Conservation (phyloP, 306 rosid species). For the Vigna hirtella region DNA sequence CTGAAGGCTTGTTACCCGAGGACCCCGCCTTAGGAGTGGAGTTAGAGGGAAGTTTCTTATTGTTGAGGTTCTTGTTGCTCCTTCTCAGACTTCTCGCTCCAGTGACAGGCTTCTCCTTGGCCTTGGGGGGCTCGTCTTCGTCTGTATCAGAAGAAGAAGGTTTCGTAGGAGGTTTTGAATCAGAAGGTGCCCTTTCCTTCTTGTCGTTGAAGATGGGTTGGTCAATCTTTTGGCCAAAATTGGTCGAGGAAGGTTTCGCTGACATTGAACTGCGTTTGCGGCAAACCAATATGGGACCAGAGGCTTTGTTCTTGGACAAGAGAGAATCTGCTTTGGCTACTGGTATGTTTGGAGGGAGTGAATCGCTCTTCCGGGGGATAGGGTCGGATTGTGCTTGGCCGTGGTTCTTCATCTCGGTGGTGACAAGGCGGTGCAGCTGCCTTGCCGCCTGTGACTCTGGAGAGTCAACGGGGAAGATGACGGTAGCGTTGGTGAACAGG, state of each 20-base stretch:
- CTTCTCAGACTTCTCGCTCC: conserved; percentile 77
- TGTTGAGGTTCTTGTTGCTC: conserved; percentile 54
- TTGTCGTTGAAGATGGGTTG: conserved; percentile 51
- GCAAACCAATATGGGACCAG: conserved; percentile 79
- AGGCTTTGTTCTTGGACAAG: conserved; percentile 61
- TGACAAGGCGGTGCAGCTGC: conserved; percentile 55
- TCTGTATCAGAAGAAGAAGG: conserved; percentile 49
- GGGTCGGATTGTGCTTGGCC: conserved; percentile 44
- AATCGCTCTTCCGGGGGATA: conserved; percentile 43
- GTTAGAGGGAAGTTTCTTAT: conserved; percentile 52
- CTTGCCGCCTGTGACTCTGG: conserved; percentile 52
- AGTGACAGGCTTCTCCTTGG: conserved; percentile 71
- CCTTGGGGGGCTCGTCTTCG: conserved; percentile 56
- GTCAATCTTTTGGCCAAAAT: conserved; percentile 55
- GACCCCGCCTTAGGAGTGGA: conserved; percentile 48
- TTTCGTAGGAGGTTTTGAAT: conserved; percentile 52
- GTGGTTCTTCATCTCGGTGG: conserved; percentile 51
- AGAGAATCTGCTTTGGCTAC: conserved; percentile 58
- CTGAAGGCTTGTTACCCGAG: conserved; percentile 45
- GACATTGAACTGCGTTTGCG: conserved; percentile 70
- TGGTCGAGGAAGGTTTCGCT: conserved; percentile 55
- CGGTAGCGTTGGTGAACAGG: conserved; percentile 63
- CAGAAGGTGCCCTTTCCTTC: conserved; percentile 54
- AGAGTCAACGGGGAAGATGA: conserved; percentile 68
- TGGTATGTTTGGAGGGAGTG: conserved; percentile 48